Evolutionary conservation across 1,139 yeast species (phyloP).

Genomic region (Blastobotrys serpentis): DNA sequence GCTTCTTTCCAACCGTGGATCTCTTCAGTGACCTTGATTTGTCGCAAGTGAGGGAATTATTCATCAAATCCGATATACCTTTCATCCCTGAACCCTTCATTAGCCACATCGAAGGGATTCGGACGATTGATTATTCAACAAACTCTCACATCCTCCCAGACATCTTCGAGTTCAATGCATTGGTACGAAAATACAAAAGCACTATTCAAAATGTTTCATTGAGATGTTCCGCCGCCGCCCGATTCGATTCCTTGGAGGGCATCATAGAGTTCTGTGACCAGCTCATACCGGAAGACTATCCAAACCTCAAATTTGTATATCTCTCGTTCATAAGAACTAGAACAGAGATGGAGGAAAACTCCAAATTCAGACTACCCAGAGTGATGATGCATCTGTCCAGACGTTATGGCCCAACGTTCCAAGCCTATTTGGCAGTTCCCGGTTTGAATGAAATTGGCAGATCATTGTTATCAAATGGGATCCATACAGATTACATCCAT

Average conservation of each 20-base stretch:
- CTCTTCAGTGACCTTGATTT: background rate
- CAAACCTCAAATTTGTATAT: background rate
- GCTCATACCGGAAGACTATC: background rate
- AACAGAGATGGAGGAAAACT: background rate
- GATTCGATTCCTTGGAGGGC: slow-evolving; percentile 1
- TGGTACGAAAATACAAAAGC: background rate
- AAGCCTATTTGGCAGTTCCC: background rate
- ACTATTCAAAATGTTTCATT: background rate
- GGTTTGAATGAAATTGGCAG: background rate
- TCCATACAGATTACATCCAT: background rate
- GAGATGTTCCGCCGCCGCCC: background rate
- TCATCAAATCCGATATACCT: background rate
- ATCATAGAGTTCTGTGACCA: background rate
- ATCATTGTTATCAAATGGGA: background rate
- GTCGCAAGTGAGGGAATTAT: background rate
- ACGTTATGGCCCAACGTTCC: background rate
- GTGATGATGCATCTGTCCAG: background rate
- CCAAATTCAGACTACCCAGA: background rate
- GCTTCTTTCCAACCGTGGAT: background rate
- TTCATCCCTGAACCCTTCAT: background rate
- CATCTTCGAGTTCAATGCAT: background rate
- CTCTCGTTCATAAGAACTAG: background rate
- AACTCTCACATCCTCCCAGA: background rate
- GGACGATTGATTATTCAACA: background rate
- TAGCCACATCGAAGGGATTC: background rate